Evolutionary conservation across 2,329 filamentous ascomycete genomes (phyloP), one percentile per base, ranked within the genome.

Genomic region (Daldinia sp.): DNA sequence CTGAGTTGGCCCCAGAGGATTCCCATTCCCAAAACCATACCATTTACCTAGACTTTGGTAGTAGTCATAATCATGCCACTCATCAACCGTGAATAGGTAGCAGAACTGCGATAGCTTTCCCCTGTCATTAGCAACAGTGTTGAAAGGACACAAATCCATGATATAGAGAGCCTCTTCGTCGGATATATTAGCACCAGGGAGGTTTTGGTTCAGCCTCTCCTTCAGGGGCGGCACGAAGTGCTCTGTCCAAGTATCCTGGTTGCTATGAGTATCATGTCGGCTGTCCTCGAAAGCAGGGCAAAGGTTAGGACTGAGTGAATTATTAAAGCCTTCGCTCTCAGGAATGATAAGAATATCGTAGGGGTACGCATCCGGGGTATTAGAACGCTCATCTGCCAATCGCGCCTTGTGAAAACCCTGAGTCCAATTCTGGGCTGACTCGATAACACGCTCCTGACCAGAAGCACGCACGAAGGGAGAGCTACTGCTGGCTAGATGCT

Each of bases 91-190:
- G 81, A 97, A 97, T 28, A 97, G 83, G 13, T 78, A 77, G 79
- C 94, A 98, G 80, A 97, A 97, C 0, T 84, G 82, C 0, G 93
- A 93, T 9, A 91, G 78, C 18, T 80, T 84, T 4, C 82, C 86
- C 2, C 85, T 80, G 0, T 80, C 76, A 5, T 87, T 83, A 7
- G 90, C 89, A n/a, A 97, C 89, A 0, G 93, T 95, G 73, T 91
- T 87, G 81, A 93, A 97, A 0, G 94, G 90, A 75, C 94, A 98
- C 67, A 97, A 84, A 74, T 97, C 93, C 93, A 98, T 97, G 37
- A 98, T 78, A 64, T 86, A 87, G 63, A 94, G 82, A 0, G 89
- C 88, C 37, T 95, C 89, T 0, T 82, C 75, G 12, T 84, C 76
- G 2, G 86, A 87, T 46, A 97, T 78, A 68, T 91, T 88, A 4